Percentiles rank a stretch among this genome's conserved stretches.
These are phyloP conservation scores for Chrysochromulina parva DNA, from an alignment of 78 protist genomes.

Conservation along the genomic window DNA sequence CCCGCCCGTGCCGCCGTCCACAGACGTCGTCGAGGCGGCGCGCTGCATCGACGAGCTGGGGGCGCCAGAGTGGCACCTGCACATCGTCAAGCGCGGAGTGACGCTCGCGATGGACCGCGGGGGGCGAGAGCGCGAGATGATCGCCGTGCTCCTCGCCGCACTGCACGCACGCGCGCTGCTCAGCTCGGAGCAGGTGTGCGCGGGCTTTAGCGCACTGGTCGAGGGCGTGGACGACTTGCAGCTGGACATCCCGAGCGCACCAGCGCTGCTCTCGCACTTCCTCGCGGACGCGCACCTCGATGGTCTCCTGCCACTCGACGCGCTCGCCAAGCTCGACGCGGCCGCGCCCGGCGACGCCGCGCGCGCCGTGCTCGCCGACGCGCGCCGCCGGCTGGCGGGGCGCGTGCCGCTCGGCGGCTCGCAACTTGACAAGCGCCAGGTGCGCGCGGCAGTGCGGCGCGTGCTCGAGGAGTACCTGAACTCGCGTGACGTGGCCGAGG, in stretches of 20 bases:
- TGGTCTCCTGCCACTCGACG: not conserved
- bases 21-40: not conserved
- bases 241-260: not conserved
- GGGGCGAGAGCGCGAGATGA: constrained; percentile 14
- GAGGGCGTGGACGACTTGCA: not conserved
- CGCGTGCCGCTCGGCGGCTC: not conserved
- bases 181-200: not conserved
- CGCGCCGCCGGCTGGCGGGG: not conserved
- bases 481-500: constrained; percentile 2
- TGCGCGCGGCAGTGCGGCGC: not conserved
- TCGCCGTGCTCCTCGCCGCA: not conserved
- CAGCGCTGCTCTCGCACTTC: constrained; percentile 4
- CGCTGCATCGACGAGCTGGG: not conserved
- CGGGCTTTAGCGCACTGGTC: not conserved
- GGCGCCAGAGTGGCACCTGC: not conserved
- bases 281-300: constrained; percentile 26
- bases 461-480: not conserved
- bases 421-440: too few species aligned
- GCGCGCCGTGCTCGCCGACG: not conserved
- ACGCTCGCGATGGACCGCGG: not conserved
- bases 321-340: too few species aligned
- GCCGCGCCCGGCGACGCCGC: too few species aligned
- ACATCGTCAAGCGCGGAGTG: not conserved
- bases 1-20: too few species aligned
- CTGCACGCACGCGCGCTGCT: not conserved